Evolutionary conservation across 1,139 yeast species (phyloP).

Genomic region (Kluyveromyces sp.): DNA sequence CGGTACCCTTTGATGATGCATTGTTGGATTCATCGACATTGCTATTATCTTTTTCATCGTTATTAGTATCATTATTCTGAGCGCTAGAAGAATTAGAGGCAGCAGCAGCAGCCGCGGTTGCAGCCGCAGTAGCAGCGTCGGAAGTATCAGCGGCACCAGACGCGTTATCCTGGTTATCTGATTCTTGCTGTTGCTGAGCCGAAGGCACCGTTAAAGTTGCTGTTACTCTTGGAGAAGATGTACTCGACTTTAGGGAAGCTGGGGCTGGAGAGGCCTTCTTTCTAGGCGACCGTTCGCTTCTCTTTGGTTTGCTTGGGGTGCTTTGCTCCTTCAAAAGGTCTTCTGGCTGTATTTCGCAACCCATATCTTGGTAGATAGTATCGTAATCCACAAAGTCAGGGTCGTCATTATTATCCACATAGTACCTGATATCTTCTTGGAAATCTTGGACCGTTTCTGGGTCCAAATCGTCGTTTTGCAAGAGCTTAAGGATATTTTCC

Average conservation of each 20-base stretch:
- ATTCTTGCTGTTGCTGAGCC: conserved; percentile 10
- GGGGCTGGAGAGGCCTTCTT: conserved; percentile 11
- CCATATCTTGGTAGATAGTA: conserved; percentile 82
- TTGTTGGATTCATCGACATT: neutral
- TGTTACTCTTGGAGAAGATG: conserved; percentile 6
- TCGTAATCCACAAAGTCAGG: conserved; percentile 96
- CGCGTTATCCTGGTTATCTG: neutral
- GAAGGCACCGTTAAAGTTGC: conserved; percentile 1
- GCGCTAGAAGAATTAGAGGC: neutral
- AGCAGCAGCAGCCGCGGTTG: conserved; percentile 12
- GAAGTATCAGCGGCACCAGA: conserved; percentile 13
- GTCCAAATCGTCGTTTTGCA: conserved; percentile 78
- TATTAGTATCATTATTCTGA: neutral
- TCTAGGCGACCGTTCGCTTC: conserved; percentile 19
- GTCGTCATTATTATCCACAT: conserved; percentile 90
- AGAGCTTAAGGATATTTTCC: conserved; percentile 66
- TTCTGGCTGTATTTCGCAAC: conserved; percentile 42
- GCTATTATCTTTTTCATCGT: neutral
- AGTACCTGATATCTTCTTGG: conserved; percentile 86
- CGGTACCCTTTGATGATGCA: neutral
- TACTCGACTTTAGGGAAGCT: neutral
- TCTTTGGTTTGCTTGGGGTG: conserved; percentile 8
- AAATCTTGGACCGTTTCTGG: conserved; percentile 74
- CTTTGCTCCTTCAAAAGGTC: conserved; percentile 12
- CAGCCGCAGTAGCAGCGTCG: conserved; percentile 21